Evolutionary conservation across 257 asterid genomes (phyloP).

Genomic region (Fraxinus anomala): DNA sequence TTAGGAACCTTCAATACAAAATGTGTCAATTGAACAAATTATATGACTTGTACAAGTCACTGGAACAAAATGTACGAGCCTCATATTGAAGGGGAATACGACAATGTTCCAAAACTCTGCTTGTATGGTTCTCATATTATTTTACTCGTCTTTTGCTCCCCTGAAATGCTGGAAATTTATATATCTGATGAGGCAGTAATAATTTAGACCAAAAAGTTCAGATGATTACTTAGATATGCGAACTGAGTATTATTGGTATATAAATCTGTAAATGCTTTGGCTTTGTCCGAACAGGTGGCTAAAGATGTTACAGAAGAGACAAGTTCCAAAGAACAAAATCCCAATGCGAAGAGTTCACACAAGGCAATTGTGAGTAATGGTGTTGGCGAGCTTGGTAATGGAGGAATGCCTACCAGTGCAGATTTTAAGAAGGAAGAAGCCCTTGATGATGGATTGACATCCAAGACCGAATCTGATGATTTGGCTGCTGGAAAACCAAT

Average conservation of each 20-base stretch:
- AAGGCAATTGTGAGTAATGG: slow-evolving; percentile 52
- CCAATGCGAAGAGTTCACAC: slow-evolving; percentile 41
- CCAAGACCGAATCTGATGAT: slow-evolving; percentile 50
- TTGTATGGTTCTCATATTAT: neutral
- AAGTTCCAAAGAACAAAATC: slow-evolving; percentile 38
- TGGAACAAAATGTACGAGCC: neutral
- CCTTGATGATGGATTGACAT: slow-evolving; percentile 42
- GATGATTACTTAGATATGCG: slow-evolving; percentile 4
- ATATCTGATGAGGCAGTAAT: slow-evolving; percentile 5
- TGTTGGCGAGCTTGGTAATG: slow-evolving; percentile 41
- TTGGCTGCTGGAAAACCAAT: slow-evolving; percentile 38
- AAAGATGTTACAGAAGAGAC: slow-evolving; percentile 49
- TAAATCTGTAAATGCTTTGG: slow-evolving; percentile 16
- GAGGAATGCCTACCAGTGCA: slow-evolving; percentile 33
- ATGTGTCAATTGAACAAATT: neutral
- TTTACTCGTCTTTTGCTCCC: neutral
- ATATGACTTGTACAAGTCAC: neutral
- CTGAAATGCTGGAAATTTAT: neutral
- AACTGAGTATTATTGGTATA: slow-evolving; percentile 12
- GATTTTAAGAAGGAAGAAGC: slow-evolving; percentile 36
- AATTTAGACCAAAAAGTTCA: neutral
- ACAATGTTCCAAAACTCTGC: neutral
- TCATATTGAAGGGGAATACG: neutral
- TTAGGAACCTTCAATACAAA: neutral
- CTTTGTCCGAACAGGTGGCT: slow-evolving; percentile 29